Conservation (phyloP, 2,329 filamentous ascomycete genomes). For the Juglanconis juglandina region DNA sequence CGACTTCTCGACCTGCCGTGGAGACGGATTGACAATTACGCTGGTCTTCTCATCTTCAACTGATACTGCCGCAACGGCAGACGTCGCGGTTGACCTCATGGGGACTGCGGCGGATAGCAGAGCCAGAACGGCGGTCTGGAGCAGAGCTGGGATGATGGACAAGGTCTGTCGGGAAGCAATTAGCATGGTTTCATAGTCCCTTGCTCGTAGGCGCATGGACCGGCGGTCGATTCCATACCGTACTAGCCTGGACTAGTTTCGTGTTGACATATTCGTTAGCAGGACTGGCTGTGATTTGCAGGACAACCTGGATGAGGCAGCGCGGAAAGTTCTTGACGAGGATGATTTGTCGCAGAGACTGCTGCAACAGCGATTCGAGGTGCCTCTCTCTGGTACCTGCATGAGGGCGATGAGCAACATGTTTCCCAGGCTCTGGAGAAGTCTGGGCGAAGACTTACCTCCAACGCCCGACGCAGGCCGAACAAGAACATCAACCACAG, state of each 20-base stretch:
- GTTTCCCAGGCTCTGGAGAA: constrained; percentile 6
- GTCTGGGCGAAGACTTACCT: constrained; percentile 49
- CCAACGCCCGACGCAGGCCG: constrained; percentile 81
- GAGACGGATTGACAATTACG: constrained; percentile 58
- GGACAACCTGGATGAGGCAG: constrained; percentile 72
- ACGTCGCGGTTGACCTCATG: constrained; percentile 67
- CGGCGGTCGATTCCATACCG: constrained; percentile 44
- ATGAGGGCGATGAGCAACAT: constrained; percentile 25
- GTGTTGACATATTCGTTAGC: constrained; percentile 62
- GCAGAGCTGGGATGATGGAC: constrained; percentile 72
- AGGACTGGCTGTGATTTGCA: constrained; percentile 71
- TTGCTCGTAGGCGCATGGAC: constrained; percentile 1
- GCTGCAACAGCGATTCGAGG: constrained; percentile 72
- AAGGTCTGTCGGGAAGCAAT: constrained; percentile 57
- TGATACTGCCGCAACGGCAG: constrained; percentile 56
- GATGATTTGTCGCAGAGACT: constrained; percentile 69
- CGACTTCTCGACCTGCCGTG: constrained; percentile 58
- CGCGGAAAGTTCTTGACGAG: constrained; percentile 73
- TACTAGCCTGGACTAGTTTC: constrained; percentile 57
- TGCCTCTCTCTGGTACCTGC: constrained; percentile 72
- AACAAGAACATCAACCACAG: constrained; percentile 83
- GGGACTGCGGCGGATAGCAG: constrained; percentile 81
- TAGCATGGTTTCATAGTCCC: constrained; percentile 18
- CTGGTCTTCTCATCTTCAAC: constrained; percentile 34
- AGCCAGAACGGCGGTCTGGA: constrained; percentile 75